These are phyloP conservation scores for Colletotrichum tofieldiae DNA, from an alignment of 2,329 filamentous ascomycete genomes.

Conservation along the genomic window DNA sequence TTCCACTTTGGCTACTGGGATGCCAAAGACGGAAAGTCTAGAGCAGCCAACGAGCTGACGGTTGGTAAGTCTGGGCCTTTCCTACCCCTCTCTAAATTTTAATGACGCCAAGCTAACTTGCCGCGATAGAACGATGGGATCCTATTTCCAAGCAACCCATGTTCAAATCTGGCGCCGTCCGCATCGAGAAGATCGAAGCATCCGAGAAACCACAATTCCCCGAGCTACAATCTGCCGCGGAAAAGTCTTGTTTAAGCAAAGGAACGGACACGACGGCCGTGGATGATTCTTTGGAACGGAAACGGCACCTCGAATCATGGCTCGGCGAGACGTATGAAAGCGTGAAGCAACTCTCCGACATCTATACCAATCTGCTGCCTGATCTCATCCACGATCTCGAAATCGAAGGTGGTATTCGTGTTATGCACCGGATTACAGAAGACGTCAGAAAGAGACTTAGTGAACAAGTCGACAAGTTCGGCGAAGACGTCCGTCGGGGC, in stretches of 20 bases:
- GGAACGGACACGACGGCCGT: constrained; percentile 29
- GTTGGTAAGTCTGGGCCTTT: constrained; percentile 46
- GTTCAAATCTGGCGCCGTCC: constrained; percentile 55
- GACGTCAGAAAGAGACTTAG: constrained; percentile 45
- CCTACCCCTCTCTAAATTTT: fast-evolving
- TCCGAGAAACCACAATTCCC: constrained; percentile 16
- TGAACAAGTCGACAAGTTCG: constrained; percentile 48
- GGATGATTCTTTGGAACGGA: constrained; percentile 47
- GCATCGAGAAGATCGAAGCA: constrained; percentile 50
- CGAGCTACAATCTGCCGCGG: constrained; percentile 48
- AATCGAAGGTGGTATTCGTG: constrained; percentile 49
- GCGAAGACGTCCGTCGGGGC: constrained; percentile 48
- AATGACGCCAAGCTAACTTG: neutral
- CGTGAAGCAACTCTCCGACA: constrained; percentile 46
- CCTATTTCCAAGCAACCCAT: constrained; percentile 55
- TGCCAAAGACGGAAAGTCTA: constrained; percentile 46
- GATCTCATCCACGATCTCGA: constrained; percentile 50
- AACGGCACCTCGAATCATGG: constrained; percentile 52
- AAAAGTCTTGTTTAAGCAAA: constrained; percentile 32
- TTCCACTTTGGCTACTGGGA: constrained; percentile 58
- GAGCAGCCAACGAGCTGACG: constrained; percentile 56
- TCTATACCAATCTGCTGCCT: constrained; percentile 48
- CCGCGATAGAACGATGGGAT: constrained; percentile 45
- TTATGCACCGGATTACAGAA: constrained; percentile 48
- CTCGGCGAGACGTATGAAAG: constrained; percentile 52